Base-by-base conservation (phyloP, 805 yeast genomes). In the Zygotorulaspora danielsina region DNA sequence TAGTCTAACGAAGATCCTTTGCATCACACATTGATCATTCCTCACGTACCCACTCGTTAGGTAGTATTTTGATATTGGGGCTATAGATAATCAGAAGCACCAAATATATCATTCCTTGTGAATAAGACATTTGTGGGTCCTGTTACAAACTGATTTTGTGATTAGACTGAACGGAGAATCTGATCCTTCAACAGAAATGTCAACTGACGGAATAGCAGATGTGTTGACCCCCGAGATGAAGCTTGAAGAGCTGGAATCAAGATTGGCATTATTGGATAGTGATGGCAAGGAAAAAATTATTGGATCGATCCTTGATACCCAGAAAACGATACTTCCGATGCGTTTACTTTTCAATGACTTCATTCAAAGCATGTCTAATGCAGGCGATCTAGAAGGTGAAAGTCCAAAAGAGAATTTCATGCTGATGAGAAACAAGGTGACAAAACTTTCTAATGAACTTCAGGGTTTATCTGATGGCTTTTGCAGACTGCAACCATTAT, bases 301-400 rank as follows among this genome's bases (percentile, higher is more conserved):
- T 0, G 37, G 25, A 1, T 35, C 46, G 3, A 40, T 44, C 15
- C 21, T 29, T 4, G 44, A 38, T 16, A 36, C 50, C 5, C 46
- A 47, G 30, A 38, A 38, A 3, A 41, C 50, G 6, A 49, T 49
- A 25, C 43, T 47, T 19, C 55, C 55, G 34, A 44, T 51, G 44
- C 31, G 54, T 19, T 32, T 55, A 11, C 48, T 48, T 27, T 52
- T 59, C 25, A 58, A 55, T 37, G 61, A 54, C 8, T 53, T 58
- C 17, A 38, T 58, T 15, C 52, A 47, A 29, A 42, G 48, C 7
- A 36, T 59, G 43, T 48, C 63, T 2, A 44, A 34, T n/a, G 33
- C 52, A n/a, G 55, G 50, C 16, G 33, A 29, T 8, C 39, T 37
- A 41, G 25, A 18, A 9, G 36, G 31, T 4, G 39, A 30, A 6